Conservation (phyloP, 2,329 filamentous ascomycete genomes). For the Fusarium continuum region DNA sequence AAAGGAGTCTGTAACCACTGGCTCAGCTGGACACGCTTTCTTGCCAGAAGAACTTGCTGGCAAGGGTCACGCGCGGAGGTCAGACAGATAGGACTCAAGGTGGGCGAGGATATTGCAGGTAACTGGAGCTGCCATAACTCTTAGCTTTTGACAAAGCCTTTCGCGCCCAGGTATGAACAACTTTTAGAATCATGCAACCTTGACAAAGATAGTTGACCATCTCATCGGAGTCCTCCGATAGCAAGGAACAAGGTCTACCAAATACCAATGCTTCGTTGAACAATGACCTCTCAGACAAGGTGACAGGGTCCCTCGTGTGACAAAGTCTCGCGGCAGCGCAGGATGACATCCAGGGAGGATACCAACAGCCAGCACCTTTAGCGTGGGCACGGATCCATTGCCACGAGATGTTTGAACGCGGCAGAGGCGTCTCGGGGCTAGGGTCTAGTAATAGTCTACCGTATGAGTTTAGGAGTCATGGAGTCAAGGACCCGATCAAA, state of each 20-base stretch:
- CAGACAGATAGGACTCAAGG: background rate
- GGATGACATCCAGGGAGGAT: conserved; percentile 1
- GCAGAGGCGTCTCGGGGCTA: conserved; percentile 30
- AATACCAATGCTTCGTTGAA: background rate
- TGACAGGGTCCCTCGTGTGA: conserved; percentile 20
- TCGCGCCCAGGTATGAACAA: background rate
- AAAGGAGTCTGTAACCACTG: background rate
- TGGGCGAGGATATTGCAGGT: background rate
- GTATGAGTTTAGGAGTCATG: no score
- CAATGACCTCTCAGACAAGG: conserved; percentile 10
- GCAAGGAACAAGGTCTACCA: conserved; percentile 5
- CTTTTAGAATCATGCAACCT: background rate
- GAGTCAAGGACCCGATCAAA: conserved; percentile 6
- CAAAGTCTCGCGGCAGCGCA: conserved; percentile 25
- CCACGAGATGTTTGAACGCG: conserved; percentile 36
- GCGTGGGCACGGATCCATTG: background rate
- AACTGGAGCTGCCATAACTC: background rate
- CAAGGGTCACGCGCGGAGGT: conserved; percentile 11
- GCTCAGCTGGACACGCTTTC: background rate
- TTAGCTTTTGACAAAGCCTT: background rate
- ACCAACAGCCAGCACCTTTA: conserved; percentile 6
- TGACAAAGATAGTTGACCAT: conserved; percentile 1
- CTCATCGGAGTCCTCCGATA: conserved; percentile 2
- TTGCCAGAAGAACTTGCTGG: background rate
- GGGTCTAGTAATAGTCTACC: background rate